Conservation (phyloP, 2,329 filamentous ascomycete genomes). For the Aspergillus sp. region DNA sequence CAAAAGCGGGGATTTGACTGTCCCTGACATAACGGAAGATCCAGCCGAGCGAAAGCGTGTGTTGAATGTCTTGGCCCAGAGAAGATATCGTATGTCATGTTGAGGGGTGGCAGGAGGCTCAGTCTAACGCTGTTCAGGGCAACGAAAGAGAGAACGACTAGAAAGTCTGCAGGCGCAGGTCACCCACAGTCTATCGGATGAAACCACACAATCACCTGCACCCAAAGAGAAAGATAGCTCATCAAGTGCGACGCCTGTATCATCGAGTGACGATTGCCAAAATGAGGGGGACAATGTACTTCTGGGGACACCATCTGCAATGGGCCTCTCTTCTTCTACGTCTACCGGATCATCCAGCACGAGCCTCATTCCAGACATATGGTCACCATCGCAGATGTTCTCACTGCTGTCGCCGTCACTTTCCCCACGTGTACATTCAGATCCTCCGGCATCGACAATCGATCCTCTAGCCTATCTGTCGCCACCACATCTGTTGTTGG, state of each 20-base stretch:
- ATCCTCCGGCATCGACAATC: neutral
- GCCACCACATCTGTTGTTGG: neutral
- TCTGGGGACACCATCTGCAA: neutral
- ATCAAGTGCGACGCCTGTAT: too few species aligned
- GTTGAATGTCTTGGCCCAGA: conserved; percentile 55
- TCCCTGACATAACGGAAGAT: conserved; percentile 36
- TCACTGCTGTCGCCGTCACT: neutral
- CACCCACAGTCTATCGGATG: neutral
- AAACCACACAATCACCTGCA: neutral
- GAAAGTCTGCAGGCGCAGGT: neutral
- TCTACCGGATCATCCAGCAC: neutral
- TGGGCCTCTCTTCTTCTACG: neutral
- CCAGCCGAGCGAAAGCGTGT: conserved; percentile 55
- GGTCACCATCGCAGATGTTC: neutral
- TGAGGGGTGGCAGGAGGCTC: neutral
- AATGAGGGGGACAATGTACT: neutral
- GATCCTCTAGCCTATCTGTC: neutral
- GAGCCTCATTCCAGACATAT: neutral
- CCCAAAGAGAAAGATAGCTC: neutral
- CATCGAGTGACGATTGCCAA: neutral
- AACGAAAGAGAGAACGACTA: neutral
- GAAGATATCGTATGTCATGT: conserved; percentile 45
- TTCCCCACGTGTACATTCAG: neutral
- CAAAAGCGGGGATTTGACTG: conserved; percentile 1
- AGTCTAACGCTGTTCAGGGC: neutral